These are phyloP conservation scores for Phytophthora fragariaefolia DNA, from an alignment of 352 stramenopile species.

Conservation along the genomic window DNA sequence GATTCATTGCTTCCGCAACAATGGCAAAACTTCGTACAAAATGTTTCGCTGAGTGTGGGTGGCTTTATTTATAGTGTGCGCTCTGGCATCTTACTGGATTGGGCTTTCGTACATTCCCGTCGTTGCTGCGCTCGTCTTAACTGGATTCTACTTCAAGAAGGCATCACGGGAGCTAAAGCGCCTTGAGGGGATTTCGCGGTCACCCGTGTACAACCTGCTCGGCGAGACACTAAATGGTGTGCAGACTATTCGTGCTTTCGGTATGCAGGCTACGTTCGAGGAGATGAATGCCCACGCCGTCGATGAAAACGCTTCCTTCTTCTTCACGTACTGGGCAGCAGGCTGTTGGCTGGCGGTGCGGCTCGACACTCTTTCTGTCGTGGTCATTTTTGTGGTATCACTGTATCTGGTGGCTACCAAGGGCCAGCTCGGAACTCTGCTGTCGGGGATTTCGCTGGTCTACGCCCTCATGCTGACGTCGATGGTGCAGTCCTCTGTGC, in stretches of 20 bases:
- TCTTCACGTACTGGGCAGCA: conserved; percentile 49
- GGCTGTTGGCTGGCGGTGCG: conserved; percentile 94
- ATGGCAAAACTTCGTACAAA: conserved; percentile 44
- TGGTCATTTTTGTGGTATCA: conserved; percentile 90
- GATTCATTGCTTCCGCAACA: conserved; percentile 50
- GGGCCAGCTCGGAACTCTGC: conserved; percentile 32
- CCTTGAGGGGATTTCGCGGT: conserved; percentile 87
- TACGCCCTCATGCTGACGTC: conserved; percentile 48
- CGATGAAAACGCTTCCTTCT: conserved; percentile 50
- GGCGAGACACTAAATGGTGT: conserved; percentile 93
- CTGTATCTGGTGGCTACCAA: conserved; percentile 85
- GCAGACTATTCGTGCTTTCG: conserved; percentile 64
- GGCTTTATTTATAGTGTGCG: conserved; percentile 54
- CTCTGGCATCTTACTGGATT: conserved; percentile 45
- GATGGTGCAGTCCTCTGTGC: conserved; percentile 47
- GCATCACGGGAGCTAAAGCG: conserved; percentile 91
- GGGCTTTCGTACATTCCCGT: conserved; percentile 62
- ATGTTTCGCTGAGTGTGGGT: conserved; percentile 40
- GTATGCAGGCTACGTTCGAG: conserved; percentile 65
- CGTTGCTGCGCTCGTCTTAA: conserved; percentile 62
- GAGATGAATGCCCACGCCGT: conserved; percentile 44
- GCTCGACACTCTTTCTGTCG: conserved; percentile 74
- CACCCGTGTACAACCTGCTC: conserved; percentile 96
- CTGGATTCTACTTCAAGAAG: conserved; percentile 75
- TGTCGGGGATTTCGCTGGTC: conserved; percentile 42